phyloP scores from a whole-genome alignment of 257 asterid species.

The Gentiana straminea region DNA sequence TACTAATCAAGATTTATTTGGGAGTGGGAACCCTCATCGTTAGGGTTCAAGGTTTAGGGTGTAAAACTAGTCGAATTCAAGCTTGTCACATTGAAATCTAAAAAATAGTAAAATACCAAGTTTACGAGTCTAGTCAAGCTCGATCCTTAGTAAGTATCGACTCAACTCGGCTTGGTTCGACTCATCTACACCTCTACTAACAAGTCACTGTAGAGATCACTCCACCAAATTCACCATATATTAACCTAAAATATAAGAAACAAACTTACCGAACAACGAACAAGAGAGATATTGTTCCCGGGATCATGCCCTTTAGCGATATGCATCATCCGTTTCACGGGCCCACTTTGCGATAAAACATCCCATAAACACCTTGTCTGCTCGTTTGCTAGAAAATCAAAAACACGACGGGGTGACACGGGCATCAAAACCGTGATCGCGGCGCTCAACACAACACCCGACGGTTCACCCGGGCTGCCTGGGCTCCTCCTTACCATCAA shows the following conservation, averaged over 20 bases:
- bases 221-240: neutral
- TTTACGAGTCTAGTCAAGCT: too few relatives aligned
- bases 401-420: conserved; percentile 26
- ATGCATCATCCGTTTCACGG: conserved; percentile 44
- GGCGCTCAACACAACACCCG: conserved; percentile 69
- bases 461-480: conserved; percentile 57
- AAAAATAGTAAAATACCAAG: too few relatives aligned
- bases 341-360: conserved; percentile 44
- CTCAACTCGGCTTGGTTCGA: too few relatives aligned
- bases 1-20: too few relatives aligned
- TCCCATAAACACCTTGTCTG: conserved; percentile 64
- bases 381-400: conserved; percentile 53
- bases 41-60: too few relatives aligned
- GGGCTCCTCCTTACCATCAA: conserved; percentile 46
- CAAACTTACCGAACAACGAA: conserved; percentile 46
- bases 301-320: conserved; percentile 55
- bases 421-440: conserved; percentile 63
- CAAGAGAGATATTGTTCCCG: conserved; percentile 42
- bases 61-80: too few relatives aligned
- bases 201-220: too few relatives aligned
- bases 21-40: too few relatives aligned
- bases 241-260: neutral
- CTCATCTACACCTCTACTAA: too few relatives aligned
- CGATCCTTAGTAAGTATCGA: too few relatives aligned
- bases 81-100: too few relatives aligned